Conservation (phyloP, 2,329 filamentous ascomycete species). For the Fusarium duplospermum region DNA sequence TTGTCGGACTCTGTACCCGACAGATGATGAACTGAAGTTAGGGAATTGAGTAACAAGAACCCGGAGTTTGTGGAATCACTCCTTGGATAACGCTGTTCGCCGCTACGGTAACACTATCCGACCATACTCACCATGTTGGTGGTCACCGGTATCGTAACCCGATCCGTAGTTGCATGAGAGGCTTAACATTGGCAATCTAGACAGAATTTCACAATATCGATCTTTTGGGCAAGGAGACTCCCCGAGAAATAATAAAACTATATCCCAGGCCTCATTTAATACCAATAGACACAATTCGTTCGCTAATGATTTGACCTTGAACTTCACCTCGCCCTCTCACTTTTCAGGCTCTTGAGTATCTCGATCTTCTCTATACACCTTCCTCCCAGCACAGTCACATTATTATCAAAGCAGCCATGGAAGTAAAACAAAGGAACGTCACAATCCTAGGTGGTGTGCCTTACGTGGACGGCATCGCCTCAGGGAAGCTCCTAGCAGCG, state of each 20-base stretch:
- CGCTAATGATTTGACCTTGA: background rate
- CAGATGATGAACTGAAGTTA: background rate
- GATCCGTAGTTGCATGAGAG: background rate
- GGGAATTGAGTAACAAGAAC: background rate
- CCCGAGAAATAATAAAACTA: background rate
- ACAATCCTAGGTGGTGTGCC: background rate
- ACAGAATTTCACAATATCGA: too few relatives aligned
- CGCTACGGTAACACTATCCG: background rate
- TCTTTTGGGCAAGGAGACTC: too few relatives aligned
- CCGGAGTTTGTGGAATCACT: background rate
- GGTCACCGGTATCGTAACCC: background rate
- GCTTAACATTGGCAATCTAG: background rate
- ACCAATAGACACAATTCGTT: background rate
- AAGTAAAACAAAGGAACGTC: background rate
- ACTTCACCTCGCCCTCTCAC: background rate
- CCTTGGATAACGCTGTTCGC: background rate
- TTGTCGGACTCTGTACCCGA: background rate
- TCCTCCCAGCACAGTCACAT: background rate
- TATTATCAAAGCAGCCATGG: background rate
- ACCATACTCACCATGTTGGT: too few relatives aligned
- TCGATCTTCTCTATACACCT: background rate
- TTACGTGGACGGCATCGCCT: constrained; percentile 3
- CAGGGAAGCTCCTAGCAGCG: background rate
- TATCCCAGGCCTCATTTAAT: background rate
- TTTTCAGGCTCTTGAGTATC: background rate